Evolutionary conservation across 345 rosid species (phyloP).

Genomic region (Kandelia obovata): DNA sequence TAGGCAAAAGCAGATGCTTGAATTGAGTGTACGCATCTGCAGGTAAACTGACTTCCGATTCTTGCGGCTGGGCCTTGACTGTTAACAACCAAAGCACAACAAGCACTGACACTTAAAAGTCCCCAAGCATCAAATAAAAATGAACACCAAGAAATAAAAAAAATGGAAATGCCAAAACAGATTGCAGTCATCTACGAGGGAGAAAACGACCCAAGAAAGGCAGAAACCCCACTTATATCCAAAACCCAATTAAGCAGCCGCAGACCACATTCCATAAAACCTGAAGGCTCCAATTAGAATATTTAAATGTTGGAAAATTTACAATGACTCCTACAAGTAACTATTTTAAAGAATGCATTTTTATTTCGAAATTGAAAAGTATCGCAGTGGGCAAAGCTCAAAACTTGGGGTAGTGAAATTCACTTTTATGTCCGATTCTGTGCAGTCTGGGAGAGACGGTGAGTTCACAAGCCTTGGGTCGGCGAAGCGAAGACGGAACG

Average conservation of each 20-base stretch:
- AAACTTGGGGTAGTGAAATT: neutral
- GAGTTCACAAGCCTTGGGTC: slow-evolving; percentile 34
- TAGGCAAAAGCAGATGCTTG: slow-evolving; percentile 81
- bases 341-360: no score
- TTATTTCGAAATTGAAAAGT: no score
- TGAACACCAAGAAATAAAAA: neutral
- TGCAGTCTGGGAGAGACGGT: slow-evolving; percentile 26
- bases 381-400: neutral
- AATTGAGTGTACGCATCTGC: slow-evolving; percentile 56
- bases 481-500: slow-evolving; percentile 21
- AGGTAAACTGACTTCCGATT: slow-evolving; percentile 44
- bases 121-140: slow-evolving; percentile 3
- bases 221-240: neutral
- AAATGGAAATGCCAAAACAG: neutral
- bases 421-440: slow-evolving; percentile 40
- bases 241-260: neutral
- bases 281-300: no score
- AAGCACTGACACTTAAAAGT: neutral
- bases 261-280: no score
- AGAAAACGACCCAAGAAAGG: neutral
- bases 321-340: no score
- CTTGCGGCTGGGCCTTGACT: slow-evolving; percentile 58
- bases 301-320: no score
- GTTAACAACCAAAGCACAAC: slow-evolving; percentile 21
- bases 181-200: neutral